These are phyloP conservation scores for Bombardia bombarda DNA, from an alignment of 495 filamentous ascomycete species.

Conservation along the genomic window DNA sequence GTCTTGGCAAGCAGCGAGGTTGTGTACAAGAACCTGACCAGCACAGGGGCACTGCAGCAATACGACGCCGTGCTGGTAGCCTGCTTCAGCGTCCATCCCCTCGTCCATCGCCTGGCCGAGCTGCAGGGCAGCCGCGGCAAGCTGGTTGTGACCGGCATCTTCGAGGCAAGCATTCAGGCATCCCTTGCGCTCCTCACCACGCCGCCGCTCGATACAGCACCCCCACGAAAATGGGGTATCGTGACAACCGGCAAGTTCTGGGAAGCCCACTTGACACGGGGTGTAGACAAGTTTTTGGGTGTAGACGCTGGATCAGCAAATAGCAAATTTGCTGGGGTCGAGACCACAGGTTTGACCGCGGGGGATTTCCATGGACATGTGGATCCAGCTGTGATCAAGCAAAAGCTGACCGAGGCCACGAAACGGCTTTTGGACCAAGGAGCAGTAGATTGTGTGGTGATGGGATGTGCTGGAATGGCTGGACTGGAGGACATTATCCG, in stretches of 20 bases:
- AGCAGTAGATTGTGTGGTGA: slow-evolving; percentile 56
- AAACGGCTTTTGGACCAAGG: slow-evolving; percentile 50
- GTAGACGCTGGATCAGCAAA: slow-evolving; percentile 13
- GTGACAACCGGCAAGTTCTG: slow-evolving; percentile 81
- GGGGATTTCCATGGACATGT: slow-evolving; percentile 67
- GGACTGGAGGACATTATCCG: slow-evolving; percentile 78
- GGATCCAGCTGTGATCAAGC: slow-evolving; percentile 51
- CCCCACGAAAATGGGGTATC: slow-evolving; percentile 67
- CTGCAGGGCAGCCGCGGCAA: slow-evolving; percentile 13
- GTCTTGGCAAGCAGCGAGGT: slow-evolving; percentile 39
- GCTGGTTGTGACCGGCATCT: slow-evolving; percentile 70
- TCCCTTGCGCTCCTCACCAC: slow-evolving; percentile 39
- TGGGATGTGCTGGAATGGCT: slow-evolving; percentile 88
- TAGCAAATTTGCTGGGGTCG: slow-evolving; percentile 62
- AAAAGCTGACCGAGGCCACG: slow-evolving; percentile 62
- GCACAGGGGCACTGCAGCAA: slow-evolving; percentile 26
- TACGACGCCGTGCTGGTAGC: slow-evolving; percentile 77
- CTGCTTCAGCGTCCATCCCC: slow-evolving; percentile 83
- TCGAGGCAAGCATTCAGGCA: slow-evolving; percentile 66
- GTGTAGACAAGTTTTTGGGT: slow-evolving; percentile 50
- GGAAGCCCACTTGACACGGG: slow-evolving; percentile 60
- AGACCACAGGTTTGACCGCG: slow-evolving; percentile 77
- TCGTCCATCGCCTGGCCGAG: slow-evolving; percentile 54
- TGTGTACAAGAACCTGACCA: slow-evolving; percentile 45
- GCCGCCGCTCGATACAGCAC: slow-evolving; percentile 2